A percentile compares a stretch with the other conserved stretches of the same genome.
Evolutionary conservation across 495 filamentous ascomycete species (phyloP).

Genomic region (Aspergillus egyptiacus): DNA sequence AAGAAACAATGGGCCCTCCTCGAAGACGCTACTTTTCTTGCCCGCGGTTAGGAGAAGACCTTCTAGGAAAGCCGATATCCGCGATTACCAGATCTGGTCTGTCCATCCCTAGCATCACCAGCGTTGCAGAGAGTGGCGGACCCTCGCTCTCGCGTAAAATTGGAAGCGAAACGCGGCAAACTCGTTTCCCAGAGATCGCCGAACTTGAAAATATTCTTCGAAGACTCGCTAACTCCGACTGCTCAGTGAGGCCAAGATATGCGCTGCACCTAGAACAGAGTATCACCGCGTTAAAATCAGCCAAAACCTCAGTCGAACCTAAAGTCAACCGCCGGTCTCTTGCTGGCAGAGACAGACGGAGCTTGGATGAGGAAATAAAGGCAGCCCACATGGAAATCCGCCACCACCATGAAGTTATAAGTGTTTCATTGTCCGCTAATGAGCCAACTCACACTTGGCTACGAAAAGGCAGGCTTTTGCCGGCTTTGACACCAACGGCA

Average conservation of each 20-base stretch:
- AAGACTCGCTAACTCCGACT: background rate
- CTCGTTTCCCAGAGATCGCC: background rate
- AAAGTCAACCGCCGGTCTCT: background rate
- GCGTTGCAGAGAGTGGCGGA: background rate
- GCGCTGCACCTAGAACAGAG: background rate
- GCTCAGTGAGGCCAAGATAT: constrained; percentile 2
- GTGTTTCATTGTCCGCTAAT: background rate
- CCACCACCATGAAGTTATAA: background rate
- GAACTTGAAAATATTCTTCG: background rate
- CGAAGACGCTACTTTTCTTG: background rate
- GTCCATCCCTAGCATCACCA: background rate
- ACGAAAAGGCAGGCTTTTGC: constrained; percentile 2
- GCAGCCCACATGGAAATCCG: background rate
- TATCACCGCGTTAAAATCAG: background rate
- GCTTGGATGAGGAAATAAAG: background rate
- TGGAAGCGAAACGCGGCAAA: background rate
- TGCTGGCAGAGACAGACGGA: background rate
- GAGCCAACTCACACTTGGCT: background rate
- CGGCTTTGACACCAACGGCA: background rate
- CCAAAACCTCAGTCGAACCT: background rate
- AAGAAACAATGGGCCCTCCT: background rate
- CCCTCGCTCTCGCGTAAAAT: background rate
- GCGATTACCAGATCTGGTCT: background rate
- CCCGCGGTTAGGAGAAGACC: background rate
- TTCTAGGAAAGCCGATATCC: background rate